Evolutionary conservation across 805 yeast genomes (phyloP).

Genomic region (Teunomyces atbi): DNA sequence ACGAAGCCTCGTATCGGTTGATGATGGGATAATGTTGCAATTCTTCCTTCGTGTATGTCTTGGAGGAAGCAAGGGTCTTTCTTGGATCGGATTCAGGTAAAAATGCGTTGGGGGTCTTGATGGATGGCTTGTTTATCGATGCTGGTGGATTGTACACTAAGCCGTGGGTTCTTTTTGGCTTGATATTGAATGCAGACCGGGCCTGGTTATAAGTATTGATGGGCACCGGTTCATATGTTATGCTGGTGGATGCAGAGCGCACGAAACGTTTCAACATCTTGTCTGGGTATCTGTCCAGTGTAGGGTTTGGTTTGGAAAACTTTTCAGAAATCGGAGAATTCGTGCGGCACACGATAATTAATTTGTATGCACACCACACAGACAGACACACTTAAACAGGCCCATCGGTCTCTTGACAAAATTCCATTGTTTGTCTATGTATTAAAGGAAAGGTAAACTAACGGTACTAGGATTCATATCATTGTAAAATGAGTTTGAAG

Average conservation of each 20-base stretch:
- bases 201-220: slow-evolving; percentile 55
- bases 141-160: slow-evolving; percentile 66
- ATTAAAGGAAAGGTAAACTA: no score
- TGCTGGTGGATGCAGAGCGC: slow-evolving; percentile 11
- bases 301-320: neutral
- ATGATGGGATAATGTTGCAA: slow-evolving; percentile 42
- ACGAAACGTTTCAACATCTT: slow-evolving; percentile 8
- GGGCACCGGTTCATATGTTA: slow-evolving; percentile 43
- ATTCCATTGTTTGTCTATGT: no score
- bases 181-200: slow-evolving; percentile 66
- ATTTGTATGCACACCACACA: neutral
- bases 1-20: slow-evolving; percentile 30
- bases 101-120: slow-evolving; percentile 67
- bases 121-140: slow-evolving; percentile 36
- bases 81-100: slow-evolving; percentile 64
- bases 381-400: no score
- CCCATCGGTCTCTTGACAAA: no score
- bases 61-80: slow-evolving; percentile 32
- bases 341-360: neutral
- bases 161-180: slow-evolving; percentile 55
- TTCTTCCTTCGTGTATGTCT: slow-evolving; percentile 32
- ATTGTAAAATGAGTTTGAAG: no score
- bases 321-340: neutral
- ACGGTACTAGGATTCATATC: no score
- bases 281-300: neutral